These are phyloP conservation scores for Colletotrichum plurivorum DNA, from an alignment of 2,329 filamentous ascomycete genomes.

Conservation along the genomic window DNA sequence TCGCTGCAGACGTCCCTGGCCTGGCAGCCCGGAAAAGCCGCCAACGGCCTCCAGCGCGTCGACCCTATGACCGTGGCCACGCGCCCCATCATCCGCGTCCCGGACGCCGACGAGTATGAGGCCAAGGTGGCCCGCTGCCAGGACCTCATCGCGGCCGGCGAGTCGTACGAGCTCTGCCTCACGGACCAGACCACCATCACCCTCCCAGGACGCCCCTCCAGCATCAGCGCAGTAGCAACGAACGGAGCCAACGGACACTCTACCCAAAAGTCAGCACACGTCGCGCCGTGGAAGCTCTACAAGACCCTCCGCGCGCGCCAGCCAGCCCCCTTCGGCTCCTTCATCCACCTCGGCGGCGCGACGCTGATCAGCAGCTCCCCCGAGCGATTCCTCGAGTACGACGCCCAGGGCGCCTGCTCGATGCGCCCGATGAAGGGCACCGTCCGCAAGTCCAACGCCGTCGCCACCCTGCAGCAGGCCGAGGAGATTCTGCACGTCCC, in stretches of 20 bases:
- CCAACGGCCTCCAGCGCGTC: neutral
- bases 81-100: slow-evolving; percentile 52
- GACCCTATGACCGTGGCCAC: slow-evolving; percentile 29
- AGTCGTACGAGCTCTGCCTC: slow-evolving; percentile 89
- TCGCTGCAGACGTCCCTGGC: slow-evolving; percentile 50
- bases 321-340: slow-evolving; percentile 88
- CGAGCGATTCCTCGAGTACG: slow-evolving; percentile 83
- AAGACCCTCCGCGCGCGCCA: slow-evolving; percentile 78
- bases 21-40: slow-evolving; percentile 47
- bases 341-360: slow-evolving; percentile 76
- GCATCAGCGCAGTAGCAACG: neutral
- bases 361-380: slow-evolving; percentile 88
- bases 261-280: slow-evolving; percentile 42
- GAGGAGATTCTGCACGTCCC: slow-evolving; percentile 80
- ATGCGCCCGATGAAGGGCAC: slow-evolving; percentile 98
- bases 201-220: slow-evolving; percentile 46
- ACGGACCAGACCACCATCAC: slow-evolving; percentile 80
- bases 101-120: slow-evolving; percentile 70
- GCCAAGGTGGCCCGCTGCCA: slow-evolving; percentile 78
- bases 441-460: slow-evolving; percentile 80
- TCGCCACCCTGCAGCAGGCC: slow-evolving; percentile 79
- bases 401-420: slow-evolving; percentile 70
- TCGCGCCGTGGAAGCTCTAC: slow-evolving; percentile 79
- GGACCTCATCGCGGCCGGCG: slow-evolving; percentile 78
- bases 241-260: slow-evolving; percentile 28